Evolutionary conservation across 441 rosid species (phyloP).

Genomic region (Pelargonium australe): DNA sequence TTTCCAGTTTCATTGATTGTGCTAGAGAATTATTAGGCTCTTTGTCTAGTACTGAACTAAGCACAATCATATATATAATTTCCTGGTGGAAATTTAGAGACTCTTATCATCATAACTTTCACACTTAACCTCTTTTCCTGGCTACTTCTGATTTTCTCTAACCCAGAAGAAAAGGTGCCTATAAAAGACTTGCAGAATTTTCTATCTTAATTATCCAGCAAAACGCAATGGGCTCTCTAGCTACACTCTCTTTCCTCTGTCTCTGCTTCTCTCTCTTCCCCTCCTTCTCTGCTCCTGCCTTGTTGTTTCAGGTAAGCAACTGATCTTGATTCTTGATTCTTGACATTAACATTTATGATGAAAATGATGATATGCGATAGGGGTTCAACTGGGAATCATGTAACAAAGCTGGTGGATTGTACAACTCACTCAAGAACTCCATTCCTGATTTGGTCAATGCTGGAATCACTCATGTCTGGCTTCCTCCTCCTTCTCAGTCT

Average conservation of each 20-base stretch:
- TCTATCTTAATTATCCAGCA: background rate
- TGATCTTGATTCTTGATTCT: background rate
- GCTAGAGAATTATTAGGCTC: too few species aligned
- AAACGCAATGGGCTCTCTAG: conserved; percentile 15
- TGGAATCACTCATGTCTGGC: conserved; percentile 67
- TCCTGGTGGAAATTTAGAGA: too few species aligned
- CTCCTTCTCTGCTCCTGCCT: conserved; percentile 31
- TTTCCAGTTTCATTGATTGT: too few species aligned
- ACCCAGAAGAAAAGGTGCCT: background rate
- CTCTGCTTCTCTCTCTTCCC: conserved; percentile 31
- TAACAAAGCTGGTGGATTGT: conserved; percentile 54
- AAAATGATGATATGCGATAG: conserved; percentile 16
- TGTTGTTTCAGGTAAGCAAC: conserved; percentile 42
- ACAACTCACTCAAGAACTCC: conserved; percentile 45
- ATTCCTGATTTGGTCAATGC: conserved; percentile 45
- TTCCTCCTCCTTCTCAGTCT: conserved; percentile 73
- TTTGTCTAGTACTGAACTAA: too few species aligned
- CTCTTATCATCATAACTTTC: too few species aligned
- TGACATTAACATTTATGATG: background rate
- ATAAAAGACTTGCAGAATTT: background rate
- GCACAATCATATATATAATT: too few species aligned
- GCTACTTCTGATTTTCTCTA: too few species aligned
- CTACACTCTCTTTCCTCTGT: conserved; percentile 18
- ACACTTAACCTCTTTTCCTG: too few species aligned
- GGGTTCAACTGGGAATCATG: conserved; percentile 68